These are phyloP conservation scores for Fusarium succisae DNA, from an alignment of 2,329 filamentous ascomycete genomes.

Conservation along the genomic window DNA sequence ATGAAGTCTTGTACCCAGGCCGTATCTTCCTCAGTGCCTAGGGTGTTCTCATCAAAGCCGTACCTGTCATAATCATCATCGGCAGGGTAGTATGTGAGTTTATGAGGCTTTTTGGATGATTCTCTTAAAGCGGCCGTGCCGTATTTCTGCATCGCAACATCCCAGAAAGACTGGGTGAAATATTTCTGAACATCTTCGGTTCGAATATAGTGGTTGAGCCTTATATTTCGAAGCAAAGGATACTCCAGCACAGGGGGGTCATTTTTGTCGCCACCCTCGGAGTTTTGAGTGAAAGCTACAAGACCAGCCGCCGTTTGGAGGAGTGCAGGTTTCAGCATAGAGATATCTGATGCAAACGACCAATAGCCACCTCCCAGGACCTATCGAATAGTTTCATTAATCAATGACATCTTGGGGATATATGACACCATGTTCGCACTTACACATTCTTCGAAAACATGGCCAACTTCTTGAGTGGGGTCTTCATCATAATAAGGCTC, in stretches of 20 bases:
- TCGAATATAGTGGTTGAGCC: conserved; percentile 19
- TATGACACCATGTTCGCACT: background rate
- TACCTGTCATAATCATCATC: background rate
- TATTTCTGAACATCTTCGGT: conserved; percentile 21
- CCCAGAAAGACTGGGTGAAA: conserved; percentile 44
- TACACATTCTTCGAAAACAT: conserved; percentile 36
- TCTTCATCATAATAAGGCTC: conserved; percentile 43
- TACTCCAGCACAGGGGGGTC: background rate
- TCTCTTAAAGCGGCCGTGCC: conserved; percentile 37
- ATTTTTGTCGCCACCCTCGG: background rate
- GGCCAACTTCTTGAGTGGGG: conserved; percentile 33
- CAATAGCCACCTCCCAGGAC: conserved; percentile 37
- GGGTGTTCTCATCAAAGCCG: background rate
- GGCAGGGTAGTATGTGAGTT: conserved; percentile 26
- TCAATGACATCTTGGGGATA: background rate
- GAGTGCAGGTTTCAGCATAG: conserved; percentile 9
- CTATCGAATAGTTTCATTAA: background rate
- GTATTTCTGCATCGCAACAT: conserved; percentile 34
- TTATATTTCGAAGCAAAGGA: background rate
- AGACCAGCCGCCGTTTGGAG: conserved; percentile 26
- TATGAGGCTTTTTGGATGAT: conserved; percentile 26
- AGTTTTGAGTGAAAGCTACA: background rate
- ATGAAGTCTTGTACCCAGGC: conserved; percentile 7
- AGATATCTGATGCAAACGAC: conserved; percentile 6
- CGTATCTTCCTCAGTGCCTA: background rate